Evolutionary conservation across 1,284 basidiomycete species (phyloP).

Genomic region (Volvariella volvacea): DNA sequence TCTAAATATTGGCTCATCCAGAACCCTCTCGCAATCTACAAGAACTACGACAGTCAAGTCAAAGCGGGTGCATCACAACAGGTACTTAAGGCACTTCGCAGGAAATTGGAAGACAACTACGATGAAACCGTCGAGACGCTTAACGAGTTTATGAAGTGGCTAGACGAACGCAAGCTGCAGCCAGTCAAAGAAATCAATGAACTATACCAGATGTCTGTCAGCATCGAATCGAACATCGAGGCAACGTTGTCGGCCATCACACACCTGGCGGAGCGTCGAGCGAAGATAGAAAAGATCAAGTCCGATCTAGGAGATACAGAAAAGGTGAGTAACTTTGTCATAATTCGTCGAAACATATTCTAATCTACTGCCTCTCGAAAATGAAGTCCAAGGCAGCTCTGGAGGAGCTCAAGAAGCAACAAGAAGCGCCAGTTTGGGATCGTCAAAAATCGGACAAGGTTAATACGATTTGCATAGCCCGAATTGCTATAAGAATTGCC

Average conservation of each 20-base stretch:
- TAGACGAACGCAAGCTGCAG: constrained; percentile 2
- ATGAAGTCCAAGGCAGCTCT: too few relatives aligned
- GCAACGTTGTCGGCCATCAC: neutral
- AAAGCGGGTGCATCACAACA: neutral
- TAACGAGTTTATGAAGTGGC: constrained; percentile 2
- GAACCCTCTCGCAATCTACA: constrained; percentile 5
- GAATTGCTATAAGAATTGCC: too few relatives aligned
- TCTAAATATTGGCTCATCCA: constrained; percentile 1
- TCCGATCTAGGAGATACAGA: too few relatives aligned
- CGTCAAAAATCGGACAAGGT: too few relatives aligned
- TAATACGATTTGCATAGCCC: too few relatives aligned
- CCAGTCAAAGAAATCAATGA: neutral
- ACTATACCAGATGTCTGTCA: constrained; percentile 1
- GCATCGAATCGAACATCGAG: constrained; percentile 1
- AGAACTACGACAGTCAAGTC: too few relatives aligned
- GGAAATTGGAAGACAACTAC: neutral
- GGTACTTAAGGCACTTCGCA: neutral
- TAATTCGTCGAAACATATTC: too few relatives aligned
- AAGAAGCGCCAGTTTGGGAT: too few relatives aligned
- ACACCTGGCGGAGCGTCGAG: neutral
- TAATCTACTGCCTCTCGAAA: too few relatives aligned
- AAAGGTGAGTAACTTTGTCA: too few relatives aligned
- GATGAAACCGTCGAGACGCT: neutral
- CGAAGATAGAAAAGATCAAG: too few relatives aligned
- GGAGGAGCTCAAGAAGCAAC: too few relatives aligned